Conservation (phyloP, 495 filamentous ascomycete species). For the Trichoderma asperelloides region DNA sequence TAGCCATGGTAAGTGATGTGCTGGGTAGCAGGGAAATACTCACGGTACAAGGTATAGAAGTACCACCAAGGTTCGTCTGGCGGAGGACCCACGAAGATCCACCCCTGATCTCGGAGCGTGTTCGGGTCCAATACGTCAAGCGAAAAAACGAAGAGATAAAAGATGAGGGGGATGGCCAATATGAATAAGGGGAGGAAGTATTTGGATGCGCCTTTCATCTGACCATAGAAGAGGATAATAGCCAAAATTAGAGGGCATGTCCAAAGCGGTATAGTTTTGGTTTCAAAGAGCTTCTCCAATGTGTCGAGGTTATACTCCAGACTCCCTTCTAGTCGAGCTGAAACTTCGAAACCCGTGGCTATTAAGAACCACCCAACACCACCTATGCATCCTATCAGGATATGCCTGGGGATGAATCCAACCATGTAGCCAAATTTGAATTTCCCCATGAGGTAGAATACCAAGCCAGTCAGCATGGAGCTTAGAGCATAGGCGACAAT, state of each 20-base stretch:
- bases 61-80: conserved; percentile 89
- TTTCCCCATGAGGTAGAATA: conserved; percentile 83
- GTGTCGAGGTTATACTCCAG: conserved; percentile 73
- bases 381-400: conserved; percentile 94
- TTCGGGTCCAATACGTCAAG: conserved; percentile 54
- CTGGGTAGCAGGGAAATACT: conserved; percentile 18
- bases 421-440: conserved; percentile 83
- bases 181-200: conserved; percentile 85
- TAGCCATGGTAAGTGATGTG: conserved; percentile 10
- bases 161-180: conserved; percentile 64
- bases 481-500: conserved; percentile 86
- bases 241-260: conserved; percentile 68
- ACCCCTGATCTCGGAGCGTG: conserved; percentile 59
- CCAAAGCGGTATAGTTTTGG: conserved; percentile 76
- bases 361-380: conserved; percentile 96
- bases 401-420: conserved; percentile 92
- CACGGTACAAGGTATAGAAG: conserved; percentile 91
- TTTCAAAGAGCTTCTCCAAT: conserved; percentile 56
- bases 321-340: conserved; percentile 77
- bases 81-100: conserved; percentile 82
- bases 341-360: conserved; percentile 86
- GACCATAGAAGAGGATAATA: conserved; percentile 62
- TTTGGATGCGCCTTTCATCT: conserved; percentile 65
- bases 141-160: conserved; percentile 70
- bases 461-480: conserved; percentile 79